Conservation (phyloP, 2,329 filamentous ascomycete genomes). For the Zymoseptoria tritici region DNA sequence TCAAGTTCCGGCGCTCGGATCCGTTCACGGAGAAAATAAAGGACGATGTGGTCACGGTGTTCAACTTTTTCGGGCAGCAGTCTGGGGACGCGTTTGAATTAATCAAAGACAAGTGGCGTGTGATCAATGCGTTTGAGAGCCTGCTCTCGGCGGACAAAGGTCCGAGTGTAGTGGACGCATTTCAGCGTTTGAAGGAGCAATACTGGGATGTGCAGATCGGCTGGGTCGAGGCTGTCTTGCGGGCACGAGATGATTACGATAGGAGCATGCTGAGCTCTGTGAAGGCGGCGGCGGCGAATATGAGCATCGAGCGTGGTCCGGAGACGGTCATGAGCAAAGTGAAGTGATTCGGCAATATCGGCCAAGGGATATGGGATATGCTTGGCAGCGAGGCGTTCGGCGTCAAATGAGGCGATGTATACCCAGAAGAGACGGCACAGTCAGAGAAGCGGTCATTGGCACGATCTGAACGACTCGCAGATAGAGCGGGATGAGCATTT, state of each 20-base stretch:
- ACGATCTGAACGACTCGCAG: background rate
- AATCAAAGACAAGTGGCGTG: conserved; percentile 89
- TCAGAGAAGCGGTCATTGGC: background rate
- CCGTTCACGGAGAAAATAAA: conserved; percentile 90
- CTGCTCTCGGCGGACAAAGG: conserved; percentile 70
- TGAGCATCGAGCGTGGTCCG: conserved; percentile 68
- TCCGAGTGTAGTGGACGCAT: conserved; percentile 64
- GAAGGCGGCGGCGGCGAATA: conserved; percentile 79
- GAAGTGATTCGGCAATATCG: conserved; percentile 11
- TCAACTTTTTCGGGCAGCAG: conserved; percentile 74
- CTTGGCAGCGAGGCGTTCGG: conserved; percentile 2
- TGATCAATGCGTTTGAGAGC: conserved; percentile 74
- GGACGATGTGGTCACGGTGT: conserved; percentile 83
- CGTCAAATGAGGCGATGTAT: background rate
- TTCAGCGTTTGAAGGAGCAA: conserved; percentile 70
- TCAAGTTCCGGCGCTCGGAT: conserved; percentile 78
- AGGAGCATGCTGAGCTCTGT: conserved; percentile 79
- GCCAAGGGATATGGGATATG: background rate
- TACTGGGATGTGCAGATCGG: conserved; percentile 94
- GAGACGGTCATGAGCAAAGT: conserved; percentile 96
- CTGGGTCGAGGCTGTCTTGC: conserved; percentile 90
- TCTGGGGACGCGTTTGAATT: conserved; percentile 58
- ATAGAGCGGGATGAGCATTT: background rate
- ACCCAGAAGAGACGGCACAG: background rate
- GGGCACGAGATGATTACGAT: conserved; percentile 88